Evolutionary conservation across 2,329 filamentous ascomycete genomes (phyloP), one percentile per base, ranked within the genome.

Genomic region (Fusarium tanahbumbuense): DNA sequence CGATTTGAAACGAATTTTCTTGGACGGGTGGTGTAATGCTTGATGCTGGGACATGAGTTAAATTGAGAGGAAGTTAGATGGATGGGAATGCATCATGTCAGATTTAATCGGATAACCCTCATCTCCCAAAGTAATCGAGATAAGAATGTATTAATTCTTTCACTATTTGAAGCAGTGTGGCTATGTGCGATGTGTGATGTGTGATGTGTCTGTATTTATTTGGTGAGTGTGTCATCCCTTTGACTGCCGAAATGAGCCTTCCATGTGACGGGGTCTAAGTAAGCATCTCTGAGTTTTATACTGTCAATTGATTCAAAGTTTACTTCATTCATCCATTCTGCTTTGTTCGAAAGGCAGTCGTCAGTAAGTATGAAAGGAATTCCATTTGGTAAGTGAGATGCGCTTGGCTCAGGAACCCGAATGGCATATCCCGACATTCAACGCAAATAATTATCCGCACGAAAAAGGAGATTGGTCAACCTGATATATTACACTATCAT

Each of bases 1-100:
- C 71, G 52, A 79, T 79, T 76, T 79, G 68, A 76, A 64, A 67
- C 67, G 64, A 66, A 78, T 78, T 78, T 65, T 79, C 72, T 79
- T 79, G 78, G 76, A 76, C 69, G 72, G 76, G 73, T 49, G 75
- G 75, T 71, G 71, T 78, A 77, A 76, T 77, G 71, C 60, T 67
- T 70, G 73, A 73, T 68, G 73, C 68, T 75, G 76, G 73, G 68
- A 70, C 65, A 60, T 75, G 67, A 64, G 69, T 72, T 75, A 77
- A 77, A 77, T 76, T 77, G 64, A 71, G 59, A 71, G 67, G 60
- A 56, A 73, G 60, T 67, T 76, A 76, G 49, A 67, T 72, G 71
- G 57, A 71, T 62, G 68, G 66, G 70, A 66, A 56, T 71, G 66
- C 70, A 70, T 75, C 58, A 60, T 68, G 75, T 70, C 70, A 73